Percentiles rank a stretch among this genome's conserved stretches.
These are phyloP conservation scores for Platanthera guangdongensis DNA, from an alignment of 106 monocot genomes.

Conservation along the genomic window DNA sequence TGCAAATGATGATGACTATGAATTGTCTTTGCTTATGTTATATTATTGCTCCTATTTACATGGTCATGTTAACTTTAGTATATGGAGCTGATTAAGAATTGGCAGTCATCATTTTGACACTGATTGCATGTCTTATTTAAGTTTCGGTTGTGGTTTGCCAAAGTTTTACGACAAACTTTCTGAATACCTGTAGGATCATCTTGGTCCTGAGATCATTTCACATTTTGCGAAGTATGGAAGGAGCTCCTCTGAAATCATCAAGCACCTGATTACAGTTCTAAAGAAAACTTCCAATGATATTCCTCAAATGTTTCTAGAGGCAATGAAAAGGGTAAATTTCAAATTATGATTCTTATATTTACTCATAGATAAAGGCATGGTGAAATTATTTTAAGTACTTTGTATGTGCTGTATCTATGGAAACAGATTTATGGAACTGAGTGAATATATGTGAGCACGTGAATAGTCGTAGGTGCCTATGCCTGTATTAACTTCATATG, in stretches of 20 bases:
- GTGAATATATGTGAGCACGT: too few relatives aligned
- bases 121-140: not conserved
- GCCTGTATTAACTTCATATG: too few relatives aligned
- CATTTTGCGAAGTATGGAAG: conserved; percentile 86
- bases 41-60: not conserved
- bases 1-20: not conserved
- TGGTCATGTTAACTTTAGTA: not conserved
- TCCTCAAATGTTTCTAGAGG: conserved; percentile 68
- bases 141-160: not conserved
- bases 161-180: not conserved
- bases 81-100: not conserved
- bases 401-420: not conserved
- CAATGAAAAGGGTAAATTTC: conserved; percentile 66
- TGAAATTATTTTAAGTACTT: not conserved
- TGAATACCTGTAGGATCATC: conserved; percentile 59
- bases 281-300: conserved; percentile 66
- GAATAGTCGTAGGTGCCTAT: too few relatives aligned
- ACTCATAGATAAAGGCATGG: not conserved
- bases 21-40: not conserved
- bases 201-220: conserved; percentile 89
- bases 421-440: not conserved
- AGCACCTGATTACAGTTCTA: conserved; percentile 65
- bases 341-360: conserved; percentile 1
- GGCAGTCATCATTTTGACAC: not conserved
- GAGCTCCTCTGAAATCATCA: conserved; percentile 73